Percentiles rank a stretch among this genome's conserved stretches.
Conservation (phyloP, 2,329 filamentous ascomycete species). For the Ophiostoma himal-ulmi region DNA sequence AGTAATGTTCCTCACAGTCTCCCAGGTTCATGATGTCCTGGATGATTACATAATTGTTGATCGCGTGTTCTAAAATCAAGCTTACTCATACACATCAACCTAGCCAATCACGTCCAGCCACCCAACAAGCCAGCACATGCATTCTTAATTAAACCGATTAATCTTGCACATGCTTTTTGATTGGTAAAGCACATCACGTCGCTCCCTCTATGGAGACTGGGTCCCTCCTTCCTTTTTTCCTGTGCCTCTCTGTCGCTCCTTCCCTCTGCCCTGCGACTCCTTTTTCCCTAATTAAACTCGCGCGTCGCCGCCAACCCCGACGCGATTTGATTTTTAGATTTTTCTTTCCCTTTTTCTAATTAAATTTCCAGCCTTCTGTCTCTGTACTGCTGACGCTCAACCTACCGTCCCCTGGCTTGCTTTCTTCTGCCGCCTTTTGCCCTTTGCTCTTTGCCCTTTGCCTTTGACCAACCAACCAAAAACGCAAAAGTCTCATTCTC, state of each 20-base stretch:
- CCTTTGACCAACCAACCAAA: neutral
- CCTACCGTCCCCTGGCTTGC: neutral
- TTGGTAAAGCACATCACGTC: neutral
- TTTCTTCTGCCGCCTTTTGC: neutral
- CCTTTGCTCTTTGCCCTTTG: neutral
- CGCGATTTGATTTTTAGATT: constrained; percentile 3
- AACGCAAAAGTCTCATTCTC: constrained; percentile 7
- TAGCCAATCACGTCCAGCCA: neutral
- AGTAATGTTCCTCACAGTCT: neutral
- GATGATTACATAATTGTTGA: neutral
- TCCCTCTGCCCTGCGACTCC: neutral
- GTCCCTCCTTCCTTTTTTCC: neutral
- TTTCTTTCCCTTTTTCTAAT: neutral
- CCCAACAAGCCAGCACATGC: constrained; percentile 1
- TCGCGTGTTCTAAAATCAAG: neutral
- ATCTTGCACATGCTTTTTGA: neutral
- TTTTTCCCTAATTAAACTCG: neutral
- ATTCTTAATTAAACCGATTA: neutral
- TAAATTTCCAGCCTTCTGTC: neutral
- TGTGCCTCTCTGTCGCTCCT: neutral
- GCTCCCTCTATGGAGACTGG: neutral
- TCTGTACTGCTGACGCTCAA: neutral
- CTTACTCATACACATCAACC: neutral
- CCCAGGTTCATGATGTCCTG: neutral
- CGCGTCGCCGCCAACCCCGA: neutral